phyloP scores from a whole-genome alignment of 1,284 basidiomycete genomes.

The Puccinia triticina region DNA sequence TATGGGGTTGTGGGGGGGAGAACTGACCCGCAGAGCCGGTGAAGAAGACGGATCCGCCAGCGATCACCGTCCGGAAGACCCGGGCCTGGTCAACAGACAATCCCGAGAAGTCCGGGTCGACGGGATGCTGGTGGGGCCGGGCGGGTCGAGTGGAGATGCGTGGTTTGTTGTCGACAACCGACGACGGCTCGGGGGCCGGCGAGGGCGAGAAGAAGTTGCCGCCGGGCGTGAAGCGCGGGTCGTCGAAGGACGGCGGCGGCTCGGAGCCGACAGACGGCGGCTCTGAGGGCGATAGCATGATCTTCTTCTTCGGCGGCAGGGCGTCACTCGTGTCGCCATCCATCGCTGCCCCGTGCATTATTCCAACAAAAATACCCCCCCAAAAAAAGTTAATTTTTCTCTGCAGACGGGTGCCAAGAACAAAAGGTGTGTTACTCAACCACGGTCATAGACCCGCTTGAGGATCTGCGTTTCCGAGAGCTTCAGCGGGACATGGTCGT shows the following conservation, averaged over 20 bases:
- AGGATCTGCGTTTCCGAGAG: slow-evolving; percentile 9
- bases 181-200: not conserved
- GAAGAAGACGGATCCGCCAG: slow-evolving; percentile 59
- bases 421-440: too few species aligned
- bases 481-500: not conserved
- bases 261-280: not conserved
- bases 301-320: too few species aligned
- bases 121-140: not conserved
- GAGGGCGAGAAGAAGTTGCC: not conserved
- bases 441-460: not conserved
- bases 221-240: not conserved
- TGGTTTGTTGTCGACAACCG: not conserved
- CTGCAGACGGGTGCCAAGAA: too few species aligned
- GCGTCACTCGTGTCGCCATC: too few species aligned
- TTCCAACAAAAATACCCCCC: too few species aligned
- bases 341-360: not conserved
- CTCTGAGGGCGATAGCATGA: not conserved
- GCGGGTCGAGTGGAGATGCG: not conserved
- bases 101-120: not conserved
- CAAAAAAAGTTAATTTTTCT: too few species aligned
- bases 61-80: slow-evolving; percentile 57
- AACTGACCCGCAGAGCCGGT: slow-evolving; percentile 58
- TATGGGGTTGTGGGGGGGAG: not conserved
- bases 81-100: slow-evolving; percentile 58
- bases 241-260: not conserved